Conservation (phyloP, 768 basidiomycete genomes). For the Wakefieldia striispora region DNA sequence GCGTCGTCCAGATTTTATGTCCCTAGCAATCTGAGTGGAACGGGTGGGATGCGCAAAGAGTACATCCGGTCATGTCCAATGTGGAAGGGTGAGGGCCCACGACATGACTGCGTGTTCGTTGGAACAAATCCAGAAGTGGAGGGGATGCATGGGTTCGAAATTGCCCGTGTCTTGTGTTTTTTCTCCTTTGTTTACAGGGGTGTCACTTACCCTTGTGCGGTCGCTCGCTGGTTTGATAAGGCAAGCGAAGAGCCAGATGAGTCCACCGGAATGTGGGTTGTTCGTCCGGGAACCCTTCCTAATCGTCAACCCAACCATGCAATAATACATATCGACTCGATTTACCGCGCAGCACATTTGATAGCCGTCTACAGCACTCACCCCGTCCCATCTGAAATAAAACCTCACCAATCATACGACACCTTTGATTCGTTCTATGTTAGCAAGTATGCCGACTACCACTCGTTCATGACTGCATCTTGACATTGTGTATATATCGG, state of each 20-base stretch:
- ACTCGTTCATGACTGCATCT: background rate
- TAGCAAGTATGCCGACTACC: slow-evolving; percentile 15
- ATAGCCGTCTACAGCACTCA: slow-evolving; percentile 21
- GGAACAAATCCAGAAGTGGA: slow-evolving; percentile 7
- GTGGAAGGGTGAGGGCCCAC: background rate
- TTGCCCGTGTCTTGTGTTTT: slow-evolving; percentile 17
- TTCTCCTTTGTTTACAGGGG: slow-evolving; percentile 1
- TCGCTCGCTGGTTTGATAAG: slow-evolving; percentile 22
- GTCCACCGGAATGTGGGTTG: slow-evolving; percentile 31
- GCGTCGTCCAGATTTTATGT: too few relatives aligned
- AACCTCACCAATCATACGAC: slow-evolving; percentile 9
- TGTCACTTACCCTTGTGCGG: background rate
- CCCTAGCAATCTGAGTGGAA: slow-evolving; percentile 3
- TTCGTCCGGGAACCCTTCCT: slow-evolving; percentile 7
- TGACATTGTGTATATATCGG: too few relatives aligned
- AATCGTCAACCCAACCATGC: slow-evolving; percentile 4
- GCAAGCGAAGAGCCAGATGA: slow-evolving; percentile 18
- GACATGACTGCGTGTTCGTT: slow-evolving; percentile 25
- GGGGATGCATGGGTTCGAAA: slow-evolving; percentile 13
- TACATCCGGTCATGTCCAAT: too few relatives aligned
- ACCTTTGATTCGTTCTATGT: slow-evolving; percentile 8
- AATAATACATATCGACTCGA: slow-evolving; percentile 29
- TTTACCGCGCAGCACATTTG: slow-evolving; percentile 32
- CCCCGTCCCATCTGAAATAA: background rate
- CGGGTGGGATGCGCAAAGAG: background rate